Base-by-base conservation (phyloP, 2,329 filamentous ascomycete genomes). In the Sordariomycetes sp. region DNA sequence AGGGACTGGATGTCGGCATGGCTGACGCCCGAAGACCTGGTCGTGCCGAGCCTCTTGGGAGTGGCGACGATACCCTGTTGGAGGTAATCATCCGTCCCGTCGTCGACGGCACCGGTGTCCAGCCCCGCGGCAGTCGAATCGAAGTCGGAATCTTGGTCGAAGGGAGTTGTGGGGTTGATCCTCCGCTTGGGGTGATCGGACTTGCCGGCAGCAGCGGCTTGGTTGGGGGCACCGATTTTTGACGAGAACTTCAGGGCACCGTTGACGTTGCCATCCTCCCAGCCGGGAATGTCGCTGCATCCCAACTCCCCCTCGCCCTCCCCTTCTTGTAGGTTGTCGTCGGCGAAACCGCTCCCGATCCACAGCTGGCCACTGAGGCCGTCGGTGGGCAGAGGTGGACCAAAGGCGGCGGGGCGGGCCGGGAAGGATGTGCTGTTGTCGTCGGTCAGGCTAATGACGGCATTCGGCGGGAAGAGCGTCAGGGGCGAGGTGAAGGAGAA, bases 341-440 rank as follows among this genome's bases (percentile, higher is more conserved):
- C 91, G 51, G 87, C 86, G 70, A 97, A 97, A 24, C 91, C 91
- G 66, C 87, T 93, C 4, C 93, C 93, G 59, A 96, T 88, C 93
- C 93, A 97, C 56, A 99, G 76, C 68, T 92, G 88, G 18, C 91
- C 92, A 67, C 89, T 96, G 62, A 97, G 74, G 28, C 94, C 93
- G 59, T 81, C 83, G 14, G 77, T 71, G 0, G 89, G 89, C 46
- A 99, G 75, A 46, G 82, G 75, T 4, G 94, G 90, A 0, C 94
- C 94, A 73, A 97, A 99, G 46, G 90, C 92, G 57, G 94, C 94
- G 60, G 94, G 94, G 54, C 94, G 82, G 51, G 94, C 92, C 58
- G 96, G 80, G 74, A 99, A 99, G 65, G 95, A 96, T 14, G 94
- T 99, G 64, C 90, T 96, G 72, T 99, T 99, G 73, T 99, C 94